These are phyloP conservation scores for Vitis hybrid DNA, from an alignment of 177 flowering plant genomes.

Conservation along the genomic window DNA sequence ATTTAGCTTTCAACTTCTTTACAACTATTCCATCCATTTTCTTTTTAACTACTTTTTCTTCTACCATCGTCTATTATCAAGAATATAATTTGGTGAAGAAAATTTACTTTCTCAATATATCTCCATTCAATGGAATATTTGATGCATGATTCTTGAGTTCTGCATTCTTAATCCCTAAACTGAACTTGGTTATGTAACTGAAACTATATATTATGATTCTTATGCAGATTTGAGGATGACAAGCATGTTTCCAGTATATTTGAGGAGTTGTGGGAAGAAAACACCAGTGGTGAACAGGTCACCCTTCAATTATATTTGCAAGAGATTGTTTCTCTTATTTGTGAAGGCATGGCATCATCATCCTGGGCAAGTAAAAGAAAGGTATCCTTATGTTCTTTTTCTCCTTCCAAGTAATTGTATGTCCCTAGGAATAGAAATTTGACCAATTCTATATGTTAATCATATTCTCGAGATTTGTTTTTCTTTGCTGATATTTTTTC, in stretches of 20 bases:
- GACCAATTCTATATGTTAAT: background rate
- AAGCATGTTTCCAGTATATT: constrained; percentile 68
- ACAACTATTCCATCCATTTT: no score
- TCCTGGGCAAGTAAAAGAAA: constrained; percentile 91
- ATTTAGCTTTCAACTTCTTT: no score
- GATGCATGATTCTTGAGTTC: no score
- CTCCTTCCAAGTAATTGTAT: background rate
- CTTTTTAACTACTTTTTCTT: no score
- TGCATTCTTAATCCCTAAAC: background rate
- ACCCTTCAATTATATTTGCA: constrained; percentile 79
- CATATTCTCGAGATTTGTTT: background rate
- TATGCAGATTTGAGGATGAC: constrained; percentile 89
- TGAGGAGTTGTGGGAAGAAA: constrained; percentile 97
- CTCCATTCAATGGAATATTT: no score
- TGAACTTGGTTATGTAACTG: background rate
- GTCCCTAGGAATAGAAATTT: background rate
- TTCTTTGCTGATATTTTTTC: constrained; percentile 4
- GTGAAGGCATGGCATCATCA: constrained; percentile 67
- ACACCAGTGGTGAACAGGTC: constrained; percentile 71
- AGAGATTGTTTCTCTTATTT: constrained; percentile 76
- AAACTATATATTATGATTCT: background rate
- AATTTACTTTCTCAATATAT: no score
- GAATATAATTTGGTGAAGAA: no score
- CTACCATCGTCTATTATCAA: no score
- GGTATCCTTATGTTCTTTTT: constrained; percentile 31